Base-by-base conservation (phyloP, 345 rosid genomes). In the Mangifera indica region DNA sequence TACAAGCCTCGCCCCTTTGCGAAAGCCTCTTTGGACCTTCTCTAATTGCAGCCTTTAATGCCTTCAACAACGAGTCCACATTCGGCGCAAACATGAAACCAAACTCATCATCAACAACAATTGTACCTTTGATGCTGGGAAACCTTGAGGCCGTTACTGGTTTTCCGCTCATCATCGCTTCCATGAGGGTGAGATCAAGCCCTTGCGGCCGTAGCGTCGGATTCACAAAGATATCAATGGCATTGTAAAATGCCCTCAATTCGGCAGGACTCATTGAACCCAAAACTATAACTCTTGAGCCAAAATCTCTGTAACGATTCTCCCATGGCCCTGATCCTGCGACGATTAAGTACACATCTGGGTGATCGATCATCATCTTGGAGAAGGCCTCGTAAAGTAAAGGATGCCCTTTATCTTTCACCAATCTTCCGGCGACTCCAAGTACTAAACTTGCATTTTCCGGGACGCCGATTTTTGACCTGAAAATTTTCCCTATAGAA, bases 251-350 rank as follows among this genome's bases (percentile, higher is more conserved):
- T 10, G 83, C 89, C 67, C 74, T 87, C 10, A 92, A 63, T 25
- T 91, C 77, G 9, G 82, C 42, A 5, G 99, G 85, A 49, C 52
- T 78, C 87, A 91, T 70, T 2, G 99, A 91, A 22, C 99, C 98
- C 67, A 92, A 72, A 18, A 91, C 96, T 2, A 83, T 26, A 3
- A 84, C 93, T 17, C 78, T 84, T 2, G 72, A 66, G 0, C 92
- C 96, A 51, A 95, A 37, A 10, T 95, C 93, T 26, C 70, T 82
- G 87, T 95, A 95, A 45, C 98, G 77, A 5, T 83, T 63, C 72
- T 88, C 86, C 99, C 99, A 95, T 1, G 99, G 99, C 0, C 99
- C 97, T 2, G 91, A 82, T 24, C 99, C 98, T 0, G 94, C 99
- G 6, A 95, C 91, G 5, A 88, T 70, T 6, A 95, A 67, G 74